Percentiles rank a stretch among this genome's conserved stretches.
These are phyloP conservation scores for Sordariomycetes sp. DNA, from an alignment of 2,329 filamentous ascomycete species.

Conservation along the genomic window DNA sequence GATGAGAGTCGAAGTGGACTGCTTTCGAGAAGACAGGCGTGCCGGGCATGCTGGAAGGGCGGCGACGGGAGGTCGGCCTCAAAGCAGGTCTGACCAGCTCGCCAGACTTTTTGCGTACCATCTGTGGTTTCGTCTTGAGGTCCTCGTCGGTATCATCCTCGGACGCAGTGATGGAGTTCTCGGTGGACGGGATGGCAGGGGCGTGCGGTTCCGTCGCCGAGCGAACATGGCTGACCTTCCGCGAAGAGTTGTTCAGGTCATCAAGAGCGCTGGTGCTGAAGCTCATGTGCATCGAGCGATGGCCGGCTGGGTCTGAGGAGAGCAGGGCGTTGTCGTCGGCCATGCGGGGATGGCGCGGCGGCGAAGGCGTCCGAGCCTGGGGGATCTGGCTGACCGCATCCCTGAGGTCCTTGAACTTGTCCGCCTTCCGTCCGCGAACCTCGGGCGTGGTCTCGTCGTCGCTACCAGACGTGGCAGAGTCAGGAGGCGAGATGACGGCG, in stretches of 20 bases:
- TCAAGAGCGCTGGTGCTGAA: slow-evolving; percentile 37
- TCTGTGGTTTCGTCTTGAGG: slow-evolving; percentile 63
- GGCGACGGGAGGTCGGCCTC: slow-evolving; percentile 65
- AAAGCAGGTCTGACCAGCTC: slow-evolving; percentile 91
- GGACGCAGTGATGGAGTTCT: slow-evolving; percentile 40
- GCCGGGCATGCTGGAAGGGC: slow-evolving; percentile 94
- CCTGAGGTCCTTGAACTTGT: slow-evolving; percentile 60
- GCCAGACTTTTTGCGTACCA: slow-evolving; percentile 97
- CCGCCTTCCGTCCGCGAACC: slow-evolving; percentile 36
- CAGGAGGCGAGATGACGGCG: slow-evolving; percentile 83
- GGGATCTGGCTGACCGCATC: slow-evolving; percentile 70
- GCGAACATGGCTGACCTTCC: slow-evolving; percentile 39
- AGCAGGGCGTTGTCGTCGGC: slow-evolving; percentile 9
- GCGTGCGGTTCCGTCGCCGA: slow-evolving; percentile 47
- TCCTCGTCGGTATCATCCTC: slow-evolving; percentile 58
- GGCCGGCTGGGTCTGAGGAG: neutral
- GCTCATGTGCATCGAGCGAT: slow-evolving; percentile 29
- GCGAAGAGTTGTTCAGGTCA: slow-evolving; percentile 17
- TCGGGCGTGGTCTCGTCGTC: slow-evolving; percentile 63
- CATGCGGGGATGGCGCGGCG: neutral
- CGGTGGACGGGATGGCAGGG: slow-evolving; percentile 32
- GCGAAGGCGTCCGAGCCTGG: slow-evolving; percentile 1
- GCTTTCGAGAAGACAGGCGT: slow-evolving; percentile 93
- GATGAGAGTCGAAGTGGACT: slow-evolving; percentile 95
- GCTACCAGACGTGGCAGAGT: slow-evolving; percentile 71